Base-by-base conservation (phyloP, 805 yeast genomes). In the Metschnikowia drakensbergensis region DNA sequence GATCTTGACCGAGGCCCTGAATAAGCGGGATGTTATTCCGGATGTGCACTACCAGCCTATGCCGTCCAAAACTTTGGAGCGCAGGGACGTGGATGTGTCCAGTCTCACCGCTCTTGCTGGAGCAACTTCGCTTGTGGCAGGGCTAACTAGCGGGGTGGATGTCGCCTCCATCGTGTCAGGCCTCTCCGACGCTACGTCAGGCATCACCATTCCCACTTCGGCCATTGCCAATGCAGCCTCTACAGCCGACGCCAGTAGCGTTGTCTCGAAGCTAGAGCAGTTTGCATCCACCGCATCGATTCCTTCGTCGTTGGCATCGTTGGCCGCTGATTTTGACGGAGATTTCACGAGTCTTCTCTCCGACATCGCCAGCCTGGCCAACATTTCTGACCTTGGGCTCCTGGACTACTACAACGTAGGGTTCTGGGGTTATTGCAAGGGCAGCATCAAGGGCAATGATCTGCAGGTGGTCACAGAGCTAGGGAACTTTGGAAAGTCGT, bases 361-460 rank as follows among this genome's bases (percentile, higher is more conserved):
- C n/a, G 54, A 57, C 29, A 54, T 64, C 36, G 48, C 57, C 13
- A 45, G 37, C 33, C 49, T 55, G 8, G 59, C 66, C 37, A 54
- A 57, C 11, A 64, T 64, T 42, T 41, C 57, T 13, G 68, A 68
- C 43, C 58, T 72, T 50, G 77, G 77, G 1, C 60, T 72, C 22
- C 60, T 76, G 3, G 74, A 72, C 38, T 69, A 68, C 26, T 72
- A 72, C 49, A 62, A 71, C 29, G 50, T 71, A 26, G 60, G 72
- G 38, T 69, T 60, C 53, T 72, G 76, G 74, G 77, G 77, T 34
- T 72, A 72, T 55, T 72, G 77, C 51, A 63, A 62, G 45, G 77
- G 77, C 5, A 26, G 35, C 27, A 31, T 55, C 26, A 31, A 37
- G n/a, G 54, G 54, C 7, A 22, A 25, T 3, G 41, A 31, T 8